Evolutionary conservation across 2,329 filamentous ascomycete genomes (phyloP).

Genomic region (Didymellaceae sp.): DNA sequence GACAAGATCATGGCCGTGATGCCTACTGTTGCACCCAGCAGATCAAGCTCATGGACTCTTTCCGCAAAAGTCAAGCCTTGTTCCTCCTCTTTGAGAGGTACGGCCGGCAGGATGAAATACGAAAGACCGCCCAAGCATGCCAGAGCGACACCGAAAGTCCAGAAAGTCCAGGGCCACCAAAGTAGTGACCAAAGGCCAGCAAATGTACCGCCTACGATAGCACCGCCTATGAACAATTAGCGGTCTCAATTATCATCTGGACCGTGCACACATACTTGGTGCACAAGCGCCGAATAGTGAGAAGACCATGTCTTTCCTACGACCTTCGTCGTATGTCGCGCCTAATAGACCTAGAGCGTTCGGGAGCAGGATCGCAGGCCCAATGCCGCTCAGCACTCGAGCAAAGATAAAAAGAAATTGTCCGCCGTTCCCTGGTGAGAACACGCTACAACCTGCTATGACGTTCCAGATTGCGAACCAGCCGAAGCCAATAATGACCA

Average conservation of each 20-base stretch:
- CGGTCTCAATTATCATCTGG: not conserved
- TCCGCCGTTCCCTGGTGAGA: conserved; percentile 32
- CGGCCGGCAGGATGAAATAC: conserved; percentile 50
- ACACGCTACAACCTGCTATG: conserved; percentile 54
- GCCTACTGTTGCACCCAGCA: conserved; percentile 57
- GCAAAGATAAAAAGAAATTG: conserved; percentile 48
- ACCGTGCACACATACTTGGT: conserved; percentile 40
- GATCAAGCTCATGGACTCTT: conserved; percentile 49
- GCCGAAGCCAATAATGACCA: conserved; percentile 57
- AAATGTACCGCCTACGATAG: conserved; percentile 51
- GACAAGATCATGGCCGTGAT: conserved; percentile 63
- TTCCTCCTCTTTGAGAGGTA: conserved; percentile 26
- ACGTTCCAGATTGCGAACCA: conserved; percentile 60
- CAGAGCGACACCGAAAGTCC: conserved; percentile 51
- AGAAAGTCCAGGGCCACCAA: conserved; percentile 63
- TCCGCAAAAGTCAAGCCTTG: conserved; percentile 21
- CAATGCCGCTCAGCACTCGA: conserved; percentile 57
- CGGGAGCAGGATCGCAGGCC: conserved; percentile 67
- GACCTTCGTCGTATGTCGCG: conserved; percentile 62
- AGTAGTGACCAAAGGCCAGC: conserved; percentile 50
- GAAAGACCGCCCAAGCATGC: conserved; percentile 47
- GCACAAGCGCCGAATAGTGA: conserved; percentile 58
- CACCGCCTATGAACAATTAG: conserved; percentile 40
- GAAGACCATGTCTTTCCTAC: conserved; percentile 67
- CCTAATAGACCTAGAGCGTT: conserved; percentile 70